Conservation (phyloP, 371 early-diverging fungal genomes). For the Gilbertella persicaria region DNA sequence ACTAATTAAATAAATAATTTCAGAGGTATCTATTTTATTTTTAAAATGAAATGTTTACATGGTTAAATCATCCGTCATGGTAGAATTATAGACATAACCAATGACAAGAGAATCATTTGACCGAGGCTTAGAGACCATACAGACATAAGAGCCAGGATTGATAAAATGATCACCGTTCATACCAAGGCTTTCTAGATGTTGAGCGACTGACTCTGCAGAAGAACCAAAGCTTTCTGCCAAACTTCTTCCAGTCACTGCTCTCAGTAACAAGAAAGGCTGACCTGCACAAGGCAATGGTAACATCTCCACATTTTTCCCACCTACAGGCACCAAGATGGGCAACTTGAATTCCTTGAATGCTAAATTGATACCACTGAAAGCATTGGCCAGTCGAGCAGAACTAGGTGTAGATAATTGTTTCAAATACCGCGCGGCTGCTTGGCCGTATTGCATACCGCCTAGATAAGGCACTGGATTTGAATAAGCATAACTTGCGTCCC, state of each 20-base stretch:
- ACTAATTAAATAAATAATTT: no score
- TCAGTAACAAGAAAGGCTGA: conserved; percentile 19
- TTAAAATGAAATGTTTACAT: no score
- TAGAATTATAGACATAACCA: conserved; percentile 15
- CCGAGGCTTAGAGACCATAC: conserved; percentile 2
- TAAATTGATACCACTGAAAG: conserved; percentile 10
- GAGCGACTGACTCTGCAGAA: conserved; percentile 4
- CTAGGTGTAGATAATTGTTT: conserved; percentile 2
- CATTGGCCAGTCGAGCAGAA: conserved; percentile 5
- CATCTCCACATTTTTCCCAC: not conserved
- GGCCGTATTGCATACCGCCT: conserved; percentile 23
- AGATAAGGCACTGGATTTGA: conserved; percentile 32
- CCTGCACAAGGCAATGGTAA: conserved; percentile 19
- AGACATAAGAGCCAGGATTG: conserved; percentile 25
- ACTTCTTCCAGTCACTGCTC: conserved; percentile 13
- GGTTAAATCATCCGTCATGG: no score
- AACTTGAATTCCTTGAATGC: conserved; percentile 5
- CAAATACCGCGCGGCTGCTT: conserved; percentile 32
- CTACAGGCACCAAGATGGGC: conserved; percentile 19
- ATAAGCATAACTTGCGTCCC: conserved; percentile 59
- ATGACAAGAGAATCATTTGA: not conserved
- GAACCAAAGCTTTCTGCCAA: conserved; percentile 26
- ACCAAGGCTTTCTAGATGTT: conserved; percentile 17
- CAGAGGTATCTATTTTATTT: no score
- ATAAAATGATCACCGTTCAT: conserved; percentile 19